A percentile compares a stretch with the other conserved stretches of the same genome.
Conservation (phyloP, 2,329 filamentous ascomycete species). For the Colletotrichum navitas region DNA sequence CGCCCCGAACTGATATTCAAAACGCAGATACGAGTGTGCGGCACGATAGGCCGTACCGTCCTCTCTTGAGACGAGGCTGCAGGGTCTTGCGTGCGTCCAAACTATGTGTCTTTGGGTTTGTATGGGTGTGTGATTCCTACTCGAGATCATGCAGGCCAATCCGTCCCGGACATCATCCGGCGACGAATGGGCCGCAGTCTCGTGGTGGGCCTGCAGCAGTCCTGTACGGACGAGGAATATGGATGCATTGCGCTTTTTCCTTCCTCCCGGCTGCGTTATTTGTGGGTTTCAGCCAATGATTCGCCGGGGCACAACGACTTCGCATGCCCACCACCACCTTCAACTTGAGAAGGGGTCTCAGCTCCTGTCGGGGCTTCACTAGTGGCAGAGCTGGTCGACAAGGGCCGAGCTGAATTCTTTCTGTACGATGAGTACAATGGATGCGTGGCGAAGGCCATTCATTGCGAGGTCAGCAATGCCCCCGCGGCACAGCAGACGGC, state of each 20-base stretch:
- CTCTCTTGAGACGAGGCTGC: background rate
- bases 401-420: background rate
- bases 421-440: background rate
- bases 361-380: background rate
- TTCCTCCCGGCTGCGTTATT: background rate
- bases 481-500: background rate
- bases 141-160: conserved; percentile 8
- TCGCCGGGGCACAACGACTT: background rate
- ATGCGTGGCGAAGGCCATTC: background rate
- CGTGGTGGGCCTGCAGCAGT: background rate
- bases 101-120: no score
- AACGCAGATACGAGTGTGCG: background rate
- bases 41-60: background rate
- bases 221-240: background rate
- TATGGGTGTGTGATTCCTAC: background rate
- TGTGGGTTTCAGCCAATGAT: background rate
- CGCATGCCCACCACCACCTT: no score
- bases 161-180: background rate
- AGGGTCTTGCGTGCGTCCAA: conserved; percentile 1
- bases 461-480: background rate
- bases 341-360: background rate
- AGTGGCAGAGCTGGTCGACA: background rate
- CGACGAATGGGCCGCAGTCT: background rate
- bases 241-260: background rate
- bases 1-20: background rate